Percentiles rank a stretch among this genome's conserved stretches.
phyloP scores from a whole-genome alignment of 1,284 basidiomycete species.

The Boletus holoroseus region DNA sequence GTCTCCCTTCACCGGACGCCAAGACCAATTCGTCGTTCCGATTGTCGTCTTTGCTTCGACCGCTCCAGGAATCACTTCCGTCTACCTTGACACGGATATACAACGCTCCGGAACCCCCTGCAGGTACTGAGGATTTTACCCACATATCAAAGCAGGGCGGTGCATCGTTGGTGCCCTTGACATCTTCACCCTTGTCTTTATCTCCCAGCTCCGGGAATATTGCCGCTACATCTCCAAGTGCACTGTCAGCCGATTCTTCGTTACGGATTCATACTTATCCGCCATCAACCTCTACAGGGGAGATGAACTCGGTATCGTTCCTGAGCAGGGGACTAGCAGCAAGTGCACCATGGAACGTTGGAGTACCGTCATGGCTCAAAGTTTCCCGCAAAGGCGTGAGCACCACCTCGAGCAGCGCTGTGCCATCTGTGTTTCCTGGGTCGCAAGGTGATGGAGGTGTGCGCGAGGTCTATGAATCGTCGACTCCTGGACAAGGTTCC shows the following conservation, averaged over 20 bases:
- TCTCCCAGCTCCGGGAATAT: constrained; percentile 17
- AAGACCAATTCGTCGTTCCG: constrained; percentile 45
- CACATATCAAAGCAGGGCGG: constrained; percentile 53
- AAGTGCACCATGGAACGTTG: constrained; percentile 49
- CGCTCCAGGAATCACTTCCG: constrained; percentile 52
- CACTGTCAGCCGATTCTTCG: constrained; percentile 19
- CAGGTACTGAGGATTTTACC: constrained; percentile 58
- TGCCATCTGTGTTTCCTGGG: constrained; percentile 9
- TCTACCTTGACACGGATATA: constrained; percentile 33
- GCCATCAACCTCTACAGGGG: constrained; percentile 53
- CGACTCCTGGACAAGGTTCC: constrained; percentile 19
- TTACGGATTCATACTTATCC: constrained; percentile 64
- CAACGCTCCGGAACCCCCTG: constrained; percentile 33
- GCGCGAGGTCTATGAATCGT: constrained; percentile 51
- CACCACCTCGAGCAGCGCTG: constrained; percentile 8
- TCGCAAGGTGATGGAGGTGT: constrained; percentile 30
- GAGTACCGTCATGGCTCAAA: constrained; percentile 69
- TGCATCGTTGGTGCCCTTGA: constrained; percentile 59
- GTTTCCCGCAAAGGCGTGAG: constrained; percentile 45
- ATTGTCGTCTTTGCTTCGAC: constrained; percentile 56
- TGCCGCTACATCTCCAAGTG: constrained; percentile 6
- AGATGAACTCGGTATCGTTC: constrained; percentile 28
- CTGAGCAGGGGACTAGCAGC: constrained; percentile 25
- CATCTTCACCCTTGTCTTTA: constrained; percentile 31
- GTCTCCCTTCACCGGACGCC: constrained; percentile 32